A percentile compares a stretch with the other conserved stretches of the same genome.
Evolutionary conservation across 139 green algal species (phyloP).

Genomic region (Tetraselmis chui): DNA sequence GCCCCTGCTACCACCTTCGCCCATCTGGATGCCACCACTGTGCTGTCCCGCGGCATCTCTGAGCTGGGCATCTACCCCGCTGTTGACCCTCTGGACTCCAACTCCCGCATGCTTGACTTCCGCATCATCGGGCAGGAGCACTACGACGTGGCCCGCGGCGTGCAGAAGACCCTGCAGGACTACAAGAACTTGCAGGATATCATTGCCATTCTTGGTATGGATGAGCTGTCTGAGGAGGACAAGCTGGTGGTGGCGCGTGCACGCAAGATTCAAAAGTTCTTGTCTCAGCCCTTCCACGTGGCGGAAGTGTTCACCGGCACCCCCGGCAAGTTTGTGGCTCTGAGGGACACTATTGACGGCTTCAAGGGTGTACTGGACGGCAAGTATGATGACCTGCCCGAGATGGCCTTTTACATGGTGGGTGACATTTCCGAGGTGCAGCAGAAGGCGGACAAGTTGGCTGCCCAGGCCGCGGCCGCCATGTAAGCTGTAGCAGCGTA

Average conservation of each 20-base stretch:
- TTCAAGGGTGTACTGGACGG: slow-evolving; percentile 89
- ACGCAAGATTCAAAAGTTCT: slow-evolving; percentile 98
- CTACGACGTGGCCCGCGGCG: slow-evolving; percentile 86
- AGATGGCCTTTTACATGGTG: slow-evolving; percentile 99
- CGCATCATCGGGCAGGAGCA: slow-evolving; percentile 93
- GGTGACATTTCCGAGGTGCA: slow-evolving; percentile 81
- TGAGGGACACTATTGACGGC: slow-evolving; percentile 87
- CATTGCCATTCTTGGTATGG: slow-evolving; percentile 99
- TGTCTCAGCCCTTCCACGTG: slow-evolving; percentile 97
- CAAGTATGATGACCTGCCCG: slow-evolving; percentile 82
- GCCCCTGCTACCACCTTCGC: slow-evolving; percentile 97
- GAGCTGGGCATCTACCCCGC: slow-evolving; percentile 99
- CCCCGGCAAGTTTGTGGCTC: slow-evolving; percentile 93
- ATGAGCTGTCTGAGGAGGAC: slow-evolving; percentile 98
- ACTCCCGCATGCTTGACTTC: slow-evolving; percentile 92
- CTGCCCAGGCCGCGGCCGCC: slow-evolving; percentile 9
- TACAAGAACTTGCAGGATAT: slow-evolving; percentile 91
- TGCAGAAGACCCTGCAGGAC: slow-evolving; percentile 96
- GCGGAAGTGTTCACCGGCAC: slow-evolving; percentile 98
- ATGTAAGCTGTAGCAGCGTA: not conserved
- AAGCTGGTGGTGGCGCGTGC: slow-evolving; percentile 96
- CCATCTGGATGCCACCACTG: slow-evolving; percentile 96
- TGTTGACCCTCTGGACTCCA: slow-evolving; percentile 98
- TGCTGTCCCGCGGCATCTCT: slow-evolving; percentile 95
- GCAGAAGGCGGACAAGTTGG: slow-evolving; percentile 82